Evolutionary conservation across 2,329 filamentous ascomycete genomes (phyloP).

Genomic region (Ciborinia camelliae): DNA sequence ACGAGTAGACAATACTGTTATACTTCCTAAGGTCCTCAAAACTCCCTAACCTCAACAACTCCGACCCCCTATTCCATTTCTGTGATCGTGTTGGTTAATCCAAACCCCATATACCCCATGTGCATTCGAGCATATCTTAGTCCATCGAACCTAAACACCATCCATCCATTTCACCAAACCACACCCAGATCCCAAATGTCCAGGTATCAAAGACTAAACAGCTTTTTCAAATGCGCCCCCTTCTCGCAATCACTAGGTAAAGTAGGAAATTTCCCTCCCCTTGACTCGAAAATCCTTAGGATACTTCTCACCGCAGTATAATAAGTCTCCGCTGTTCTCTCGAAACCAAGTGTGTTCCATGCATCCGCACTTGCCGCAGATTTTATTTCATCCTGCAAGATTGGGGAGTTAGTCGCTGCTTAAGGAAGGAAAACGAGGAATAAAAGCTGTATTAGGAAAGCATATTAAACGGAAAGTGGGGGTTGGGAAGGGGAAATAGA

Average conservation of each 20-base stretch:
- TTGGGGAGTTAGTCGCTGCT: no score
- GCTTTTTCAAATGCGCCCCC: constrained; percentile 32
- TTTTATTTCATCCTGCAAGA: constrained; percentile 34
- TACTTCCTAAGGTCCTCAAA: neutral
- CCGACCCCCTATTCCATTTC: neutral
- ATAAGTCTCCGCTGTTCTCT: constrained; percentile 35
- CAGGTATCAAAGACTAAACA: constrained; percentile 30
- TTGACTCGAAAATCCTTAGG: constrained; percentile 30
- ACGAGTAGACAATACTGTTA: neutral
- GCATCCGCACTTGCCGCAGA: constrained; percentile 22
- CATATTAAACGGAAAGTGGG: no score
- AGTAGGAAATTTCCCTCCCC: constrained; percentile 27
- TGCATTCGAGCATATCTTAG: neutral
- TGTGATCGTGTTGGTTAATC: neutral
- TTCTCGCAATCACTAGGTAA: constrained; percentile 36
- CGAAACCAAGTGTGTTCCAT: constrained; percentile 35
- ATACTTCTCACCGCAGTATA: constrained; percentile 30
- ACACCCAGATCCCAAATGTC: neutral
- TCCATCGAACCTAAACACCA: neutral
- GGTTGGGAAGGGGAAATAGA: no score
- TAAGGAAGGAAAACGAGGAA: no score
- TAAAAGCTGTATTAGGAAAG: no score
- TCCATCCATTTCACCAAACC: neutral
- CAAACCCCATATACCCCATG: neutral
- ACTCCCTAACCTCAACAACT: neutral